Percentiles rank a stretch among this genome's conserved stretches.
Conservation (phyloP, 352 stramenopile species). For the Globisporangium nagaii region DNA sequence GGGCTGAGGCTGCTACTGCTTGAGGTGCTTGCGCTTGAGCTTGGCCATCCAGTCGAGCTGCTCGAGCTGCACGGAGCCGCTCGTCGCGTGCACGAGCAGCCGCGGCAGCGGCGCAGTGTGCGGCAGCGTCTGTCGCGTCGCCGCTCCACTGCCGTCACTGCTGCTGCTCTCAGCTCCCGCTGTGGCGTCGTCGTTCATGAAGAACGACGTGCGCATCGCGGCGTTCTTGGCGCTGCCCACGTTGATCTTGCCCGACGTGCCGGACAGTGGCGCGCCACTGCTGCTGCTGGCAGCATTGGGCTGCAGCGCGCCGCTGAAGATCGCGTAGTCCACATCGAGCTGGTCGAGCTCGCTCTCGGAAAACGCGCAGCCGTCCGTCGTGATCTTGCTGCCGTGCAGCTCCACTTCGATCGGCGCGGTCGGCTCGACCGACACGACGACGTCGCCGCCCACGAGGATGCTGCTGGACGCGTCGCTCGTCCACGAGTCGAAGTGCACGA, state of each 20-base stretch:
- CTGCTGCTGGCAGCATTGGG: slow-evolving; percentile 8
- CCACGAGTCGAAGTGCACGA: slow-evolving; percentile 74
- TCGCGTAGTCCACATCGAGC: slow-evolving; percentile 66
- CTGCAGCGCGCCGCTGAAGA: slow-evolving; percentile 53
- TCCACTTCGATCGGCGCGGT: slow-evolving; percentile 51
- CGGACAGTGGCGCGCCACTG: not conserved
- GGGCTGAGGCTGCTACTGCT: slow-evolving; percentile 7
- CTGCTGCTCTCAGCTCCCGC: not conserved
- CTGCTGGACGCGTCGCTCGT: slow-evolving; percentile 36
- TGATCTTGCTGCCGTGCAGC: slow-evolving; percentile 49
- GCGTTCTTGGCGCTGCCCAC: slow-evolving; percentile 56
- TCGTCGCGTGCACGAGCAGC: slow-evolving; percentile 44
- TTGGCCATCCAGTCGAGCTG: slow-evolving; percentile 82
- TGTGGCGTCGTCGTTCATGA: slow-evolving; percentile 27
- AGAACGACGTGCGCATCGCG: slow-evolving; percentile 79
- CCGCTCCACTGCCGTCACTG: slow-evolving; percentile 6
- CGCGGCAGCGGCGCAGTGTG: slow-evolving; percentile 13
- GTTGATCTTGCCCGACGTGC: slow-evolving; percentile 68
- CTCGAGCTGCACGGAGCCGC: slow-evolving; percentile 33
- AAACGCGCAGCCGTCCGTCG: slow-evolving; percentile 43
- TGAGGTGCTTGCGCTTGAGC: slow-evolving; percentile 67
- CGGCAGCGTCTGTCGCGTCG: not conserved
- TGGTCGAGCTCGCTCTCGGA: slow-evolving; percentile 48
- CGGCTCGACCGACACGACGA: slow-evolving; percentile 59
- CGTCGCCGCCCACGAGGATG: slow-evolving; percentile 63